Evolutionary conservation across 1,284 basidiomycete species (phyloP).

Genomic region (Phlebopus sp.): DNA sequence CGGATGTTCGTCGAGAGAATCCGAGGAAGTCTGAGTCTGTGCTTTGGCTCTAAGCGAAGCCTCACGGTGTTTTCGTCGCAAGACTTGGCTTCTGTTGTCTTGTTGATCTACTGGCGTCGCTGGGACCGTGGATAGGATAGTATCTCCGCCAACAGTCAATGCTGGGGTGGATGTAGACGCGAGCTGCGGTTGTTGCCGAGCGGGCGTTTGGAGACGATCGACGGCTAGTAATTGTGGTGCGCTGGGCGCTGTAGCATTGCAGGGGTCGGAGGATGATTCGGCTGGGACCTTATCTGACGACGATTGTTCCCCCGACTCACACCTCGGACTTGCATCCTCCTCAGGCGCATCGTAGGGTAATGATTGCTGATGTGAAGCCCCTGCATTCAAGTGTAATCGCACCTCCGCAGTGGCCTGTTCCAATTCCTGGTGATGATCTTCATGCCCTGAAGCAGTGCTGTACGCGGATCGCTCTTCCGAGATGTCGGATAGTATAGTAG

Average conservation of each 20-base stretch:
- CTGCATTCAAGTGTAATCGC: not conserved
- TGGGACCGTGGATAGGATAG: not conserved
- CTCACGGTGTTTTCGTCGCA: not conserved
- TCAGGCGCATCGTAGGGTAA: not conserved
- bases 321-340: not conserved
- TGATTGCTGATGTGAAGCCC: not conserved
- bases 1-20: not conserved
- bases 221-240: not conserved
- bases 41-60: not conserved
- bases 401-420: not conserved
- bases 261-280: too few species aligned
- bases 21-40: not conserved
- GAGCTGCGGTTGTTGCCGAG: not conserved
- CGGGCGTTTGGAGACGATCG: not conserved
- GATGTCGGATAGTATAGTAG: not conserved
- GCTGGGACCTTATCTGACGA: not conserved
- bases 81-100: not conserved
- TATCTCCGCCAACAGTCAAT: not conserved
- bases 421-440: not conserved
- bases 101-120: not conserved
- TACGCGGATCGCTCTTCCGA: not conserved
- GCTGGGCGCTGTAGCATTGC: not conserved
- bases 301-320: not conserved
- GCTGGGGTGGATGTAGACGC: not conserved
- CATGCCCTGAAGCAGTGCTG: not conserved